Evolutionary conservation across 768 basidiomycete genomes (phyloP).

Genomic region (Boletus subparvulus): DNA sequence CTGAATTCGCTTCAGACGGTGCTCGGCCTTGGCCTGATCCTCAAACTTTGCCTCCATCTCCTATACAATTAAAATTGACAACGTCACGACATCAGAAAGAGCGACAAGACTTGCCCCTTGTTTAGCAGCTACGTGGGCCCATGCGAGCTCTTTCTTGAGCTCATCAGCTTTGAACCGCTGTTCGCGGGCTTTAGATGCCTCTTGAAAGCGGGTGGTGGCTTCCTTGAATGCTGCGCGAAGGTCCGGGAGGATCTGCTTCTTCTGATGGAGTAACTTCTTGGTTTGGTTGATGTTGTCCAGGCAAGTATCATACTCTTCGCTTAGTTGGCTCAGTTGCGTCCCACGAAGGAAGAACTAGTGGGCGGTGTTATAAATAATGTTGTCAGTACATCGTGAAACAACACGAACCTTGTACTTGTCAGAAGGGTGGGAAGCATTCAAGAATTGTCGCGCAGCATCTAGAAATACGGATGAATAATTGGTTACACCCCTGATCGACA

Average conservation of each 20-base stretch:
- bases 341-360: conserved; percentile 89
- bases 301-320: conserved; percentile 81
- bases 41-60: conserved; percentile 45
- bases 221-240: conserved; percentile 58
- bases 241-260: conserved; percentile 78
- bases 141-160: conserved; percentile 79
- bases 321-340: conserved; percentile 86
- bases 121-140: conserved; percentile 80
- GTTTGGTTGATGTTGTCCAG: conserved; percentile 71
- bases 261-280: conserved; percentile 60
- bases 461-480: neutral
- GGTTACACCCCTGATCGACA: neutral
- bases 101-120: conserved; percentile 47
- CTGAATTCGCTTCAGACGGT: conserved; percentile 41
- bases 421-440: conserved; percentile 73
- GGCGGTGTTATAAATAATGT: conserved; percentile 2
- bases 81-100: neutral
- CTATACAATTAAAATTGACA: conserved; percentile 22
- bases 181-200: conserved; percentile 72
- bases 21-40: conserved; percentile 40
- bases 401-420: conserved; percentile 84
- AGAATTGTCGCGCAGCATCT: conserved; percentile 61
- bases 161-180: conserved; percentile 67
- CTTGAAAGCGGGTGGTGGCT: conserved; percentile 59
- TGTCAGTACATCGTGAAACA: too few species aligned